Base-by-base conservation (phyloP, 2,329 filamentous ascomycete species). In the Alternaria panax region DNA sequence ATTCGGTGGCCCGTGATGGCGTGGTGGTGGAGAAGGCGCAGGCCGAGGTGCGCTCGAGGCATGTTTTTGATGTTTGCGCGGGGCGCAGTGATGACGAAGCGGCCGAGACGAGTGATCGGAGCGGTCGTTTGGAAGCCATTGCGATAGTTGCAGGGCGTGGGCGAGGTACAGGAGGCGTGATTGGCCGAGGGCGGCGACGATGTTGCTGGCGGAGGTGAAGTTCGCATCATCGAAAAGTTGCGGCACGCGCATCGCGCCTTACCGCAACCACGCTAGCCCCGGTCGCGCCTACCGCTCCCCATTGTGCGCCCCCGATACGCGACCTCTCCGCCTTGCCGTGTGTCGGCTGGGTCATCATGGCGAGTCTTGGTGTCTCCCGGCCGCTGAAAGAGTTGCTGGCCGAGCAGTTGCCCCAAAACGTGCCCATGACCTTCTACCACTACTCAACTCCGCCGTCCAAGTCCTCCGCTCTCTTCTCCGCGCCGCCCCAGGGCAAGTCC, bases 371-470 rank as follows among this genome's bases (percentile, higher is more conserved):
- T 66, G 63, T 51, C 40, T 53, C 66, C 36, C 63, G 57, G 50
- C 67, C 72, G 11, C 62, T 80, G 59, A 69, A 67, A 56, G 79
- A 84, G 62, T 76, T 82, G 54, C 80, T 89, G 60, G 80, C 83
- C 43, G 80, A 81, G 51, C 81, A 79, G 52, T 78, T 88, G 43
- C 85, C 86, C 25, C 76, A 81, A 52, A 81, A 80, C 59, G 80
- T 83, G 65, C 76, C 79, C 47, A 91, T 96, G 75, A 88, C 85
- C 64, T 84, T 94, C 71, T 90, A 96, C 77, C 94, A 99, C 81
- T 82, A 97, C 68, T 96, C 92, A 24, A 96, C 93, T 5, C 90
- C 91, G 14, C 92, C 94, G 5, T 89, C 88, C 32, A 85, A 85
- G 74, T 90, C 88, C 63, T 85, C 88, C 8, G 86, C 94, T 16